Conservation (phyloP, 352 stramenopile genomes). For the Phytophthora parvispora region DNA sequence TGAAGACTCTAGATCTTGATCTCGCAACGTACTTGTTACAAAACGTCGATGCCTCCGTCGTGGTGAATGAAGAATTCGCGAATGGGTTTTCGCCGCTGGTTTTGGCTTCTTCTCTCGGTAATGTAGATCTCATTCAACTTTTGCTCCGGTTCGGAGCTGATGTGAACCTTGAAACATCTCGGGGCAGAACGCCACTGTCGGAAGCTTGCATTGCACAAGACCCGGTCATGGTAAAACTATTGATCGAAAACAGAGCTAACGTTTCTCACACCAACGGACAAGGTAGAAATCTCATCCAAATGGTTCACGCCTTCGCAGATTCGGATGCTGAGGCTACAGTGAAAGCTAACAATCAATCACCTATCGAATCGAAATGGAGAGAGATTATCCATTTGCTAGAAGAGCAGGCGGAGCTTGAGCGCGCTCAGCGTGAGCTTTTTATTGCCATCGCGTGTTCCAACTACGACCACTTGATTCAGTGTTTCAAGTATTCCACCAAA, state of each 20-base stretch:
- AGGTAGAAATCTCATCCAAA: slow-evolving; percentile 53
- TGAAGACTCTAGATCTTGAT: slow-evolving; percentile 74
- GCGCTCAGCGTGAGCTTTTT: slow-evolving; percentile 68
- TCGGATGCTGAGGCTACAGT: slow-evolving; percentile 3
- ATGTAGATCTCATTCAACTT: slow-evolving; percentile 60
- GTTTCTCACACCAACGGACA: slow-evolving; percentile 75
- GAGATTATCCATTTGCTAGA: slow-evolving; percentile 59
- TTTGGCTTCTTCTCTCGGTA: slow-evolving; percentile 55
- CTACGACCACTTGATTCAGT: slow-evolving; percentile 61
- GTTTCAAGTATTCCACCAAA: slow-evolving; percentile 54
- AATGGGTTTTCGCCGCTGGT: slow-evolving; percentile 77
- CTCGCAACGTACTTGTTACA: slow-evolving; percentile 73
- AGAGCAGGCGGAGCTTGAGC: slow-evolving; percentile 54
- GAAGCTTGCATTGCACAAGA: slow-evolving; percentile 72
- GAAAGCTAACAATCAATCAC: neutral
- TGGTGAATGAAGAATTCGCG: slow-evolving; percentile 67
- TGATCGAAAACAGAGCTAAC: slow-evolving; percentile 71
- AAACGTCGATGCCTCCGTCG: slow-evolving; percentile 38
- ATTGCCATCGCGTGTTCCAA: slow-evolving; percentile 76
- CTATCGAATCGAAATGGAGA: slow-evolving; percentile 23
- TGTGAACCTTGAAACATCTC: slow-evolving; percentile 77
- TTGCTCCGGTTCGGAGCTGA: slow-evolving; percentile 75
- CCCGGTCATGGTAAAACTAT: slow-evolving; percentile 52
- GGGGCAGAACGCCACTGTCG: slow-evolving; percentile 67
- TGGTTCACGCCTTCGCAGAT: slow-evolving; percentile 40